Base-by-base conservation (phyloP, 306 rosid species). In the Albizia julibrissin region DNA sequence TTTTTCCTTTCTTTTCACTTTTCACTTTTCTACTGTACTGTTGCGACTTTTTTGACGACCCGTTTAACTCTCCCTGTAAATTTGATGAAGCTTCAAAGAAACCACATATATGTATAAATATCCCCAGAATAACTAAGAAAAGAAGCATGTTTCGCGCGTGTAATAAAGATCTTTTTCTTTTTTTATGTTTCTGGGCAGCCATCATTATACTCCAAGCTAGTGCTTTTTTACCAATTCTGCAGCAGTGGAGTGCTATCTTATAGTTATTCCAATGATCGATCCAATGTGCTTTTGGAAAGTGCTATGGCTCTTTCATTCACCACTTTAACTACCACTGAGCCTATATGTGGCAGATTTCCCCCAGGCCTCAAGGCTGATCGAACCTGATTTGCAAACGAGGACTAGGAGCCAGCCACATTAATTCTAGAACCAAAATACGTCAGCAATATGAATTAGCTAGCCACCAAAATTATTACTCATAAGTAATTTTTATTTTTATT, bases 41-140 rank as follows among this genome's bases (percentile, higher is more conserved):
- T 67, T 85, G 74, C 39, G 77, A 83, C 92, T 86, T 89, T 91
- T 87, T 85, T 81, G 90, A 86, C 83, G 82, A 84, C 82, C 81
- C 81, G 80, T 78, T 29, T 83, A 82, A 69, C 90, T 77, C 40
- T 37, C 40, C 6, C 79, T 72, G 80, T 59, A 82, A 73, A 81
- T 79, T 69, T 24, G 72, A 74, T 44, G 61, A 81, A 64, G 80
- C 74, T 80, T 80, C 79, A 72, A 80, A 66, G 34, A 61, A 61
- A 26, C 67, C 64, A 61, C 14, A 59, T 10, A 61, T 56, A 65
- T 29, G 84, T 85, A 83, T 56, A 77, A 72, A 65, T 75, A 77
- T 69, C 79, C 67, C 68, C 68, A 72, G 75, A 74, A 73, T 77
- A 77, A 80, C 81, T 52, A 78, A 43, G 31, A 71, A 76, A 83